Evolutionary conservation across 2,329 filamentous ascomycete species (phyloP).

Genomic region (Elsinoe fawcettii): DNA sequence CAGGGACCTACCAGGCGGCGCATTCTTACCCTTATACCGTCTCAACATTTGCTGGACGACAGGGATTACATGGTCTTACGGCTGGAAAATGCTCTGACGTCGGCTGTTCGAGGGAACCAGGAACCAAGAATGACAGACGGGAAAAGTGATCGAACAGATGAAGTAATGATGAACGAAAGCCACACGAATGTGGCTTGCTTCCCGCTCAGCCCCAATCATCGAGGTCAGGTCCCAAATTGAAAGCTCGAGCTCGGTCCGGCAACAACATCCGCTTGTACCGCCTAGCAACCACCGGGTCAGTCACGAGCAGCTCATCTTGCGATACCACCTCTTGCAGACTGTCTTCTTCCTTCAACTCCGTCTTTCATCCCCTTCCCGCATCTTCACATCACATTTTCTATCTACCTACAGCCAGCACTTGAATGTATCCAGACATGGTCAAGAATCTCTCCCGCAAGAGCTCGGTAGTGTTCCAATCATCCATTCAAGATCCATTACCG

Average conservation of each 20-base stretch:
- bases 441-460: slow-evolving; percentile 16
- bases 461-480: slow-evolving; percentile 6
- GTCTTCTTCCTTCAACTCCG: background rate
- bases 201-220: background rate
- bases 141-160: background rate
- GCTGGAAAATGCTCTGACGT: slow-evolving; percentile 4
- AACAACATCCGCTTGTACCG: background rate
- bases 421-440: slow-evolving; percentile 10
- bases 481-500: slow-evolving; percentile 5
- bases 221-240: background rate
- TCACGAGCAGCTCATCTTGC: background rate
- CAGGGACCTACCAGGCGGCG: background rate
- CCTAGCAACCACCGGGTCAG: background rate
- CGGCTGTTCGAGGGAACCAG: background rate
- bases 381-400: background rate
- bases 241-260: background rate
- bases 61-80: background rate
- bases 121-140: background rate
- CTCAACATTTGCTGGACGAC: background rate
- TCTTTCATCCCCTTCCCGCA: background rate
- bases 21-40: background rate
- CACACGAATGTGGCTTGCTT: background rate
- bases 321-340: background rate
- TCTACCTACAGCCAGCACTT: background rate
- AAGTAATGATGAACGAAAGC: slow-evolving; percentile 1